A percentile compares a stretch with the other conserved stretches of the same genome.
These are phyloP conservation scores for Nepenthes alata DNA, from an alignment of 179 eudicot species.

Conservation along the genomic window DNA sequence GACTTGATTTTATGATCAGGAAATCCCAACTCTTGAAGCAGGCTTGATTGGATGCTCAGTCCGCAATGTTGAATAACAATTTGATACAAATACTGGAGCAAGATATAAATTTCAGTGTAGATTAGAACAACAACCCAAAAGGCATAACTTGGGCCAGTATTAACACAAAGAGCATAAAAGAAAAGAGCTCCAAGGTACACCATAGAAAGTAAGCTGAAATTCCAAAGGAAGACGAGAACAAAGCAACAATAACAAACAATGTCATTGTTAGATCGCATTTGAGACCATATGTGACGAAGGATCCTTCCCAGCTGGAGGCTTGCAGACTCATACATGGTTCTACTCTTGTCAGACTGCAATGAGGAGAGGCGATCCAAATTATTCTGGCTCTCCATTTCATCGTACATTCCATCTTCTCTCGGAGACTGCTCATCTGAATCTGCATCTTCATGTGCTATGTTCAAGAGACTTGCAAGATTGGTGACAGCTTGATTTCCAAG, in stretches of 20 bases:
- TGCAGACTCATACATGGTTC: slow-evolving; percentile 53
- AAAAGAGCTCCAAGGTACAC: slow-evolving; percentile 84
- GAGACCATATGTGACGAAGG: slow-evolving; percentile 70
- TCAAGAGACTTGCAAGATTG: slow-evolving; percentile 76
- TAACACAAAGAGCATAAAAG: slow-evolving; percentile 91
- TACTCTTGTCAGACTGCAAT: slow-evolving; percentile 70
- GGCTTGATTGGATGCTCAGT: slow-evolving; percentile 36
- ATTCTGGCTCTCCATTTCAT: slow-evolving; percentile 35
- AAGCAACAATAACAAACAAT: slow-evolving; percentile 94
- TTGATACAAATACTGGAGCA: slow-evolving; percentile 83
- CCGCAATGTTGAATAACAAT: slow-evolving; percentile 95
- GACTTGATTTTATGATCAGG: slow-evolving; percentile 55
- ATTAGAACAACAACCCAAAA: slow-evolving; percentile 93
- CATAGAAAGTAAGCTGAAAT: slow-evolving; percentile 94
- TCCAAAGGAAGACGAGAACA: slow-evolving; percentile 82
- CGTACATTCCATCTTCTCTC: slow-evolving; percentile 33
- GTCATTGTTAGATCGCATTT: slow-evolving; percentile 92
- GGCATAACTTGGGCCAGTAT: slow-evolving; percentile 68
- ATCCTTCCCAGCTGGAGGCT: slow-evolving; percentile 69
- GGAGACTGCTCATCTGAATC: slow-evolving; percentile 36
- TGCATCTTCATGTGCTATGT: slow-evolving; percentile 58
- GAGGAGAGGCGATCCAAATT: slow-evolving; percentile 51
- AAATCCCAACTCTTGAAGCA: slow-evolving; percentile 76
- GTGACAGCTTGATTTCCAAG: slow-evolving; percentile 88
- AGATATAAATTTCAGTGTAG: slow-evolving; percentile 71